phyloP scores from a whole-genome alignment of 768 basidiomycete species.

The Tricholoma saponaceum region DNA sequence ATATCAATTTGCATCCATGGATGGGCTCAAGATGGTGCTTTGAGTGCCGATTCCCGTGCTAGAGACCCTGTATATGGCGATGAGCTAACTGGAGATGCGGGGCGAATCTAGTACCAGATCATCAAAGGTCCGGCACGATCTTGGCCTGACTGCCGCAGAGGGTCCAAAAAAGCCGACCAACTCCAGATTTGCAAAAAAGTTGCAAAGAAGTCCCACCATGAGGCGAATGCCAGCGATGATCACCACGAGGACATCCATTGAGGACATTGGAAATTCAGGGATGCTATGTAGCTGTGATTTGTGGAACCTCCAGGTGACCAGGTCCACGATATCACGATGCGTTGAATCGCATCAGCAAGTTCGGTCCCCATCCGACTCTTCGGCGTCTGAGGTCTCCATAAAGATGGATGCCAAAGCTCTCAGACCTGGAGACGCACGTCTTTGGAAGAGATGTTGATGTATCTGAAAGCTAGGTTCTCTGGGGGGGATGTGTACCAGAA shows the following conservation, averaged over 20 bases:
- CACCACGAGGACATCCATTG: not conserved
- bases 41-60: not conserved
- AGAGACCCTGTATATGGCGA: not conserved
- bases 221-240: conserved; percentile 8
- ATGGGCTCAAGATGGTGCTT: not conserved
- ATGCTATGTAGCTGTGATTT: too few relatives aligned
- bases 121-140: not conserved
- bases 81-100: conserved; percentile 11
- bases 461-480: too few relatives aligned
- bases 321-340: too few relatives aligned
- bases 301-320: not conserved
- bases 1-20: conserved; percentile 18
- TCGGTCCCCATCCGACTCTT: too few relatives aligned
- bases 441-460: too few relatives aligned
- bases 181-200: conserved; percentile 29
- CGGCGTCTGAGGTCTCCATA: too few relatives aligned
- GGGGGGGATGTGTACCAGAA: too few relatives aligned
- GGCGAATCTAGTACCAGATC: conserved; percentile 21
- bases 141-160: not conserved
- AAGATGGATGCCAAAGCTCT: too few relatives aligned
- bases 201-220: conserved; percentile 9
- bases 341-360: too few relatives aligned
- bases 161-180: conserved; percentile 1
- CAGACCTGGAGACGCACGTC: too few relatives aligned
- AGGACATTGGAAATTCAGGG: not conserved